Percentiles rank a stretch among this genome's conserved stretches.
These are phyloP conservation scores for Chernovozyma aurita DNA, from an alignment of 1,139 yeast genomes.

Conservation along the genomic window DNA sequence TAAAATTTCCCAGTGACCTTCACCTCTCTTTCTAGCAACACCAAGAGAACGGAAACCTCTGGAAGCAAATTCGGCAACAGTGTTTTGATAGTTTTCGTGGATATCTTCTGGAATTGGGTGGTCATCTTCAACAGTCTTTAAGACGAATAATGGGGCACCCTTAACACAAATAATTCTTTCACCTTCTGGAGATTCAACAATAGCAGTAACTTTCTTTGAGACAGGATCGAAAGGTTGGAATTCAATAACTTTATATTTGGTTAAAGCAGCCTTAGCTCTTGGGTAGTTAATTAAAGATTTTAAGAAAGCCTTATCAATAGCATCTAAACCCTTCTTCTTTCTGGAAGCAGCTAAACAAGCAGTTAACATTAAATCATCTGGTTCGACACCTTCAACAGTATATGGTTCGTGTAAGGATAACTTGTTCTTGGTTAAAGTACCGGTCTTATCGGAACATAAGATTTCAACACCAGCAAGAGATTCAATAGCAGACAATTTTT, in stretches of 20 bases:
- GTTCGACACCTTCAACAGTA: conserved; percentile 98
- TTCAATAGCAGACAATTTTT: conserved; percentile 96
- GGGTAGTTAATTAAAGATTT: conserved; percentile 84
- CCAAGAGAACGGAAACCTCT: conserved; percentile 99
- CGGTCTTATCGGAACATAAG: conserved; percentile 98
- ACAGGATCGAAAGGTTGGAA: conserved; percentile 98
- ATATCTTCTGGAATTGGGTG: conserved; percentile 95
- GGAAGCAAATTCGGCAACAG: conserved; percentile 95
- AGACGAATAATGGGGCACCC: conserved; percentile 95
- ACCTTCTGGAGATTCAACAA: conserved; percentile 94
- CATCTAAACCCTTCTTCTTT: conserved; percentile 98
- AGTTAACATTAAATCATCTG: conserved; percentile 95
- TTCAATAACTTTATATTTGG: conserved; percentile 91
- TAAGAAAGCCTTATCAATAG: conserved; percentile 95
- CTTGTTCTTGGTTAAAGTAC: conserved; percentile 98
- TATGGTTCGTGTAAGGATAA: conserved; percentile 95
- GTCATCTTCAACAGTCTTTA: conserved; percentile 94
- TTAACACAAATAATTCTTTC: conserved; percentile 94
- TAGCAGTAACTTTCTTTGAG: conserved; percentile 93
- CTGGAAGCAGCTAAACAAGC: conserved; percentile 98
- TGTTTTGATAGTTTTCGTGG: conserved; percentile 92
- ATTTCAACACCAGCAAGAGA: conserved; percentile 99
- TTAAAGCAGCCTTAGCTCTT: conserved; percentile 91
- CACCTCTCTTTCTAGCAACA: conserved; percentile 99
- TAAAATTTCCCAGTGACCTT: conserved; percentile 96